Conservation (phyloP, 306 rosid species). For the Senna siamea region DNA sequence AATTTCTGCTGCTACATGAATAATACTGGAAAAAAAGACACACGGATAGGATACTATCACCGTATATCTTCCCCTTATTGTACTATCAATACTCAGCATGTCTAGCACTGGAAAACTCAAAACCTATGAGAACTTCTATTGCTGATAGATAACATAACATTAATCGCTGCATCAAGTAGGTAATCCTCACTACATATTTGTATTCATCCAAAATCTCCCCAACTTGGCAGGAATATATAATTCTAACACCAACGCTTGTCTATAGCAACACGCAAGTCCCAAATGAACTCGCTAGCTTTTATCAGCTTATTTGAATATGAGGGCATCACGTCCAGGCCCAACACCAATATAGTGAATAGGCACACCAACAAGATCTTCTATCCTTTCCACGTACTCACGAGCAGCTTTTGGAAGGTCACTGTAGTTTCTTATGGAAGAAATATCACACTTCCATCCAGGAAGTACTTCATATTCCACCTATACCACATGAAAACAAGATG, state of each 20-base stretch:
- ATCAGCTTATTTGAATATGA: conserved; percentile 63
- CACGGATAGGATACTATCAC: conserved; percentile 29
- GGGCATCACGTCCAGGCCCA: conserved; percentile 97
- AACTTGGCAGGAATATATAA: conserved; percentile 36
- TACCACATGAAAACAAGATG: conserved; percentile 28
- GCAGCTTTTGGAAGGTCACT: conserved; percentile 90
- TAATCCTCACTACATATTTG: conserved; percentile 38
- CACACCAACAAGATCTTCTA: conserved; percentile 84
- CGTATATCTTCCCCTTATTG: conserved; percentile 24
- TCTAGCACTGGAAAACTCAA: conserved; percentile 1
- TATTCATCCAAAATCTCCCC: conserved; percentile 31
- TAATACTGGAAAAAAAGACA: neutral
- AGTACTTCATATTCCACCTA: conserved; percentile 90
- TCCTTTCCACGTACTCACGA: conserved; percentile 74
- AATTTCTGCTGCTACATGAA: conserved; percentile 17
- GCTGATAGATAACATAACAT: conserved; percentile 5
- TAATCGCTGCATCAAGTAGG: conserved; percentile 23
- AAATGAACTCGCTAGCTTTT: neutral
- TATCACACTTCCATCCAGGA: conserved; percentile 90
- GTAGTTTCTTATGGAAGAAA: conserved; percentile 79
- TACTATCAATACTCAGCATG: conserved; percentile 25
- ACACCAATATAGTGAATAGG: conserved; percentile 94
- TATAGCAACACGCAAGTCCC: conserved; percentile 32
- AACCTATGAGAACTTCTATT: conserved; percentile 11
- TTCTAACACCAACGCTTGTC: conserved; percentile 36